Evolutionary conservation across 495 filamentous ascomycete species (phyloP), one percentile per base, ranked within the genome.

Genomic region (Aspergillus funiculosus): DNA sequence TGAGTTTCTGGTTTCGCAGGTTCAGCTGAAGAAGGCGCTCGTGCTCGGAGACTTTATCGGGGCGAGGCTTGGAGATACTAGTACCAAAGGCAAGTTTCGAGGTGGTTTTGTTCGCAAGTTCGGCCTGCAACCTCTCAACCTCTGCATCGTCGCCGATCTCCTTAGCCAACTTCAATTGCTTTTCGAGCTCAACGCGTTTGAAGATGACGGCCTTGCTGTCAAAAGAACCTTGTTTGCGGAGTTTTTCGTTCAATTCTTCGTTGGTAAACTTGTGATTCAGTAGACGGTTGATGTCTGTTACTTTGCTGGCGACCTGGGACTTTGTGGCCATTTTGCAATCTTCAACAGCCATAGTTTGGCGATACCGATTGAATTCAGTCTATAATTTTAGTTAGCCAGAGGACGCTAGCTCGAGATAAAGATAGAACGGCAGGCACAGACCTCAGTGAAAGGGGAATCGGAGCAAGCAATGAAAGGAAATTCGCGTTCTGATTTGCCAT

Each of bases 401-500:
- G 15, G 14, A 28, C 26, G 18, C n/a, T 5, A 9, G 31, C 4
- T 5, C 11, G 3, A 10, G 27, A 25, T 18, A 13, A n/a, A n/a
- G n/a, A n/a, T n/a, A n/a, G n/a, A n/a, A n/a, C 6, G 8, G 14
- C 9, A n/a, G 15, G 18, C 29, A 64, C 72, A 48, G 70, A 86
- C 85, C 64, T 89, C 86, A 6, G 81, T 85, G 61, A 94, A 80
- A 1, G 66, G 57, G 28, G 77, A 76, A 57, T 92, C 82, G 3
- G 87, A 94, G 65, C 87, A 91, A 24, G 77, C 79, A 56, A 89
- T 79, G 62, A 95, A 90, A 4, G 89, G 87, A 64, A 83, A 91
- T 4, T 85, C 80, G 49, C 79, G 81, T 54, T 85, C 73, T 0
- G 86, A 68, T 52, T 88, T 87, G 18, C 91, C 90, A 51, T 89